A percentile compares a stretch with the other conserved stretches of the same genome.
Conservation (phyloP, 73 alveolate genomes). For the Blepharisma stoltei region DNA sequence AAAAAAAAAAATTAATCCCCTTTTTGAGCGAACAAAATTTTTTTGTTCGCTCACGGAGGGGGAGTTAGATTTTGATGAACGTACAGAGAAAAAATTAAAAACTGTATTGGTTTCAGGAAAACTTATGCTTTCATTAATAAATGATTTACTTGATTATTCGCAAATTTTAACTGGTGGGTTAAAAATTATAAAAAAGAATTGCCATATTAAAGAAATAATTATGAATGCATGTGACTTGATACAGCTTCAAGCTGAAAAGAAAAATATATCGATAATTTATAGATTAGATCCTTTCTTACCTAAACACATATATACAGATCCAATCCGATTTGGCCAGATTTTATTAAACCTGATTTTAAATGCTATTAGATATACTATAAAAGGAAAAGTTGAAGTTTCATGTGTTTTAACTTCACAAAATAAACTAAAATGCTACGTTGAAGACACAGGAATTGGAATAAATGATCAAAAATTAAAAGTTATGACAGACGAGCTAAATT, state of each 20-base stretch:
- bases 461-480: not conserved
- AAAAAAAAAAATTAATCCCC: too few relatives aligned
- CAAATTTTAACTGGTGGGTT: not conserved
- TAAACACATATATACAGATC: not conserved
- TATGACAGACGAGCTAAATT: not conserved
- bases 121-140: not conserved
- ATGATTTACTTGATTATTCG: not conserved
- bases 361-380: not conserved
- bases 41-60: too few relatives aligned
- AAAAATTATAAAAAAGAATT: not conserved
- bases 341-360: not conserved
- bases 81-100: too few relatives aligned
- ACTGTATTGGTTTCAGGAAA: too few relatives aligned
- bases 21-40: too few relatives aligned
- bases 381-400: not conserved
- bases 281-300: not conserved
- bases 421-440: not conserved
- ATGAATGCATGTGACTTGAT: not conserved
- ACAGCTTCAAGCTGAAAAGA: not conserved
- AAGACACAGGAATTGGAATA: constrained; percentile 6
- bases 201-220: not conserved
- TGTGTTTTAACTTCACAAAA: not conserved
- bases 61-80: too few relatives aligned
- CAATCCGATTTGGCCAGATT: not conserved
- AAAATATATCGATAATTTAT: not conserved